These are phyloP conservation scores for Beauveria bassiana DNA, from an alignment of 2,329 filamentous ascomycete species.

Conservation along the genomic window DNA sequence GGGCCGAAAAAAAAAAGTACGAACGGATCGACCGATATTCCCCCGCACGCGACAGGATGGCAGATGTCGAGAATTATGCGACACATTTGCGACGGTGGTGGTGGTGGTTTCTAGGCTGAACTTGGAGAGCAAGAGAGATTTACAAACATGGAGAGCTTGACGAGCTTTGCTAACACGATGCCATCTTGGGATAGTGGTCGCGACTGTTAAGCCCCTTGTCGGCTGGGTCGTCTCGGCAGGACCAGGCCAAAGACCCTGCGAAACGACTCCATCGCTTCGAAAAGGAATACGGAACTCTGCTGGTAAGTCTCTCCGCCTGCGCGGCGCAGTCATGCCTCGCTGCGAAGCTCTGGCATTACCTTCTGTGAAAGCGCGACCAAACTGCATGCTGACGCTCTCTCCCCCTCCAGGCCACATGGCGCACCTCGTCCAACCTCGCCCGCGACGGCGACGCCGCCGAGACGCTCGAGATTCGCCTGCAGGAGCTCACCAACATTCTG, in stretches of 20 bases:
- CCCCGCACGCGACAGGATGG: background rate
- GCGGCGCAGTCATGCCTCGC: too few relatives aligned
- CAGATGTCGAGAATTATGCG: background rate
- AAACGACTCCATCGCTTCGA: conserved; percentile 59
- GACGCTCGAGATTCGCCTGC: conserved; percentile 53
- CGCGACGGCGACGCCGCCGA: conserved; percentile 55
- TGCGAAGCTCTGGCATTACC: background rate
- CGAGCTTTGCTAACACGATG: conserved; percentile 1
- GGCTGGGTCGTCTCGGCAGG: conserved; percentile 46
- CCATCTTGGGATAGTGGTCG: conserved; percentile 45
- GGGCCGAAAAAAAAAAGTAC: background rate
- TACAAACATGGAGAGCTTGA: background rate
- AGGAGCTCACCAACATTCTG: conserved; percentile 63
- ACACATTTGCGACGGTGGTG: background rate
- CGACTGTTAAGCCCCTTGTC: conserved; percentile 58
- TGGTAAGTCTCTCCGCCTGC: conserved; percentile 33
- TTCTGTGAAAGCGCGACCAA: background rate
- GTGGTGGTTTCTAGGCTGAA: background rate
- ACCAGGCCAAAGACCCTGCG: conserved; percentile 54
- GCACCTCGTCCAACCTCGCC: conserved; percentile 51
- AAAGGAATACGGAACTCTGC: conserved; percentile 55
- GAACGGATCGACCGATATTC: background rate
- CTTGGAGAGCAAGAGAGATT: background rate
- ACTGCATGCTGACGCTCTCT: background rate
- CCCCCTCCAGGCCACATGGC: conserved; percentile 44